phyloP scores from a whole-genome alignment of 768 basidiomycete genomes.

The Guyanaporus albipodus region DNA sequence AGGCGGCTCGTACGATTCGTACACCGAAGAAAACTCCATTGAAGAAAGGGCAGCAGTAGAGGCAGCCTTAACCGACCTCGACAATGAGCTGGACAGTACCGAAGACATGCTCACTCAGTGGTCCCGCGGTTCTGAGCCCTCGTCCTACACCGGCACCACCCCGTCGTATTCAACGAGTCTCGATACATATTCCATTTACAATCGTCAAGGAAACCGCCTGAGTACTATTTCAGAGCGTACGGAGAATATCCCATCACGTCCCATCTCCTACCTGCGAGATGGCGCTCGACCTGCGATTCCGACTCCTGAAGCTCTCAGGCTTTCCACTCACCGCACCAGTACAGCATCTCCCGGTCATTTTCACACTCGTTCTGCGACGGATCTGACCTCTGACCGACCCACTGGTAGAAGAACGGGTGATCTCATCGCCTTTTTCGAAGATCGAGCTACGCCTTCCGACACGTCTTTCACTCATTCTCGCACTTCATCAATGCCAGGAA shows the following conservation, averaged over 20 bases:
- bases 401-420: conserved; percentile 57
- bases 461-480: conserved; percentile 45
- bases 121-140: conserved; percentile 44
- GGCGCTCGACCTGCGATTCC: conserved; percentile 33
- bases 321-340: conserved; percentile 42
- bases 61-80: conserved; percentile 59
- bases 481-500: conserved; percentile 48
- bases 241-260: conserved; percentile 62
- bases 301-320: conserved; percentile 43
- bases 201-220: conserved; percentile 47
- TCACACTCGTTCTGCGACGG: conserved; percentile 58
- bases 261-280: conserved; percentile 42
- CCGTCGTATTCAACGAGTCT: conserved; percentile 35
- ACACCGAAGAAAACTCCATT: conserved; percentile 53
- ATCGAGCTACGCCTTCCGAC: conserved; percentile 41
- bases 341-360: conserved; percentile 35
- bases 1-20: conserved; percentile 42
- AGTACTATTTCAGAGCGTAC: conserved; percentile 79
- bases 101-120: conserved; percentile 65
- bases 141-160: conserved; percentile 31
- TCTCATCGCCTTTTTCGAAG: conserved; percentile 73
- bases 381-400: conserved; percentile 46
- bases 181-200: conserved; percentile 35
- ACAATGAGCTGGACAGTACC: conserved; percentile 61
- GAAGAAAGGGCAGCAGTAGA: conserved; percentile 57